Percentiles rank a stretch among this genome's conserved stretches.
Conservation (phyloP, 1,284 basidiomycete genomes). For the Uromyces viciae-fabae region DNA sequence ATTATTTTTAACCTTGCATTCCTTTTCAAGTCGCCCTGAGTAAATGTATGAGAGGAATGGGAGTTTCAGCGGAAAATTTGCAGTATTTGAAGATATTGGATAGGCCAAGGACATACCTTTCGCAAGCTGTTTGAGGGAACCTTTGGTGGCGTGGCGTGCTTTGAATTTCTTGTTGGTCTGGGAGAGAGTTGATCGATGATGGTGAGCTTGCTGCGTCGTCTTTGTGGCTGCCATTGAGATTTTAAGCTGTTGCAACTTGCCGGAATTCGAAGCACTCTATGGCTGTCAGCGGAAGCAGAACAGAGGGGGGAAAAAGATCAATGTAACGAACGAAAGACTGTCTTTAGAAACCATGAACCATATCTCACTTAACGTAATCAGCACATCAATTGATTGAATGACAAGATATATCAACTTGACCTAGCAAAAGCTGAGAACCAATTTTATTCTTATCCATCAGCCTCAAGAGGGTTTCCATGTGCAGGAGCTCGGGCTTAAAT, state of each 20-base stretch:
- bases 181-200: conserved; percentile 42
- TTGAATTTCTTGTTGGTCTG: conserved; percentile 42
- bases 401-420: too few species aligned
- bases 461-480: too few species aligned
- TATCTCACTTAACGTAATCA: too few species aligned
- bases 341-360: too few species aligned
- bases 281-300: not conserved
- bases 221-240: not conserved
- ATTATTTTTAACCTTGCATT: not conserved
- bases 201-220: conserved; percentile 4
- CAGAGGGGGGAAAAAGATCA: too few species aligned
- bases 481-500: too few species aligned
- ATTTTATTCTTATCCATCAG: too few species aligned
- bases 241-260: not conserved
- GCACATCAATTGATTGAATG: too few species aligned
- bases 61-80: not conserved
- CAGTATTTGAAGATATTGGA: not conserved
- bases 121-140: conserved; percentile 25
- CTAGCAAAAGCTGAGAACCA: too few species aligned
- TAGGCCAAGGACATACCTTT: conserved; percentile 13
- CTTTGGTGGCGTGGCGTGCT: conserved; percentile 20
- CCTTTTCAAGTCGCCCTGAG: conserved; percentile 36
- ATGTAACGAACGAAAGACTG: too few species aligned
- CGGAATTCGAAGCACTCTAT: not conserved
- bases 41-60: not conserved